These are phyloP conservation scores for Apiotrichum sp. DNA, from an alignment of 1,284 basidiomycete species.

Conservation along the genomic window DNA sequence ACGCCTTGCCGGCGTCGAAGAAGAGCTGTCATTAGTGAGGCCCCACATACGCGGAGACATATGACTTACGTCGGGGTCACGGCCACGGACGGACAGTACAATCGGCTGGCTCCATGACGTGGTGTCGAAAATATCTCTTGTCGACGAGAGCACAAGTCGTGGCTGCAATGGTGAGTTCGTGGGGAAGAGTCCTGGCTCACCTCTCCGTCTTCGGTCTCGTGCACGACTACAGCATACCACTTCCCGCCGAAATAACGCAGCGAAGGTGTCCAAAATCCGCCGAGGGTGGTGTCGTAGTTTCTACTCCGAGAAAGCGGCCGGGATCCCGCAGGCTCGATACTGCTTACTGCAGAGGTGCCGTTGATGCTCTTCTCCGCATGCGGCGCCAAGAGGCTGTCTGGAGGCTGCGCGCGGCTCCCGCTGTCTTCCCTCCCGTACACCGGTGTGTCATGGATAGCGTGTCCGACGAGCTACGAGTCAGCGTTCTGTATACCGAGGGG, in stretches of 20 bases:
- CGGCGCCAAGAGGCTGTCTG: not conserved
- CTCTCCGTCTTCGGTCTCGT: not conserved
- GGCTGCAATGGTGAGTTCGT: conserved; percentile 3
- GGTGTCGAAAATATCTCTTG: conserved; percentile 28
- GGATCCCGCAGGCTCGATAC: no score
- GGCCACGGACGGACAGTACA: conserved; percentile 24
- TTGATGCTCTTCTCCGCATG: no score
- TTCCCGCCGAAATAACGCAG: not conserved
- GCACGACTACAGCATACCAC: not conserved
- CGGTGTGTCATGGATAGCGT: conserved; percentile 19
- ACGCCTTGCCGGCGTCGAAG: conserved; percentile 26
- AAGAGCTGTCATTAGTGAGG: conserved; percentile 15
- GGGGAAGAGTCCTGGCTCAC: not conserved
- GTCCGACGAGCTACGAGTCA: conserved; percentile 19
- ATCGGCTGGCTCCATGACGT: conserved; percentile 25
- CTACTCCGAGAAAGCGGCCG: not conserved
- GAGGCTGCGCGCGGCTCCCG: not conserved
- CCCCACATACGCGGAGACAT: no score
- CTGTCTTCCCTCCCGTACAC: not conserved
- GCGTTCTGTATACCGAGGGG: not conserved
- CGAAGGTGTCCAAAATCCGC: not conserved
- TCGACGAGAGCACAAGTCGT: conserved; percentile 21
- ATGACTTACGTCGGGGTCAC: conserved; percentile 27
- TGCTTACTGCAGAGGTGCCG: no score
- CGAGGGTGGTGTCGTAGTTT: not conserved